Percentiles rank a stretch among this genome's conserved stretches.
Evolutionary conservation across 2,329 filamentous ascomycete genomes (phyloP).

Genomic region (Ambrosiella cleistominuta): DNA sequence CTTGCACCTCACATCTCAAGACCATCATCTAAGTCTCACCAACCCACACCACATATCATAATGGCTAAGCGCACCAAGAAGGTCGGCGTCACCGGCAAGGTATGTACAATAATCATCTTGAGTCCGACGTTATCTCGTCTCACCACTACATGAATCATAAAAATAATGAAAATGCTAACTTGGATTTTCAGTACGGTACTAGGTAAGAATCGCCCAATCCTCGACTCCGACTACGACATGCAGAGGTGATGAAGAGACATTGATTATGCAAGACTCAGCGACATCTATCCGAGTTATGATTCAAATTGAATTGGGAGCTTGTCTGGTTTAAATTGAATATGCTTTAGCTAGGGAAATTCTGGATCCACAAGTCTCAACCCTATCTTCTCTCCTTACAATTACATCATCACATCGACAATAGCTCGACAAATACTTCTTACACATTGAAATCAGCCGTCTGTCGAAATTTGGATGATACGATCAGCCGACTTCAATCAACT

Average conservation of each 20-base stretch:
- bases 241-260: background rate
- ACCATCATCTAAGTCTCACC: conserved; percentile 13
- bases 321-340: too few relatives aligned
- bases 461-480: background rate
- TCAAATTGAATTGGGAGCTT: background rate
- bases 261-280: background rate
- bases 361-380: too few relatives aligned
- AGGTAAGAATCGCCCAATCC: conserved; percentile 41
- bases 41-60: conserved; percentile 32
- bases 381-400: too few relatives aligned
- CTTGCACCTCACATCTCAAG: conserved; percentile 14
- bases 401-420: too few relatives aligned
- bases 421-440: too few relatives aligned
- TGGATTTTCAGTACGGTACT: conserved; percentile 64
- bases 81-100: conserved; percentile 73
- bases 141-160: background rate
- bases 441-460: too few relatives aligned
- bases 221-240: background rate
- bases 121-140: background rate
- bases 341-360: too few relatives aligned
- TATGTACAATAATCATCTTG: conserved; percentile 19
- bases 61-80: conserved; percentile 95
- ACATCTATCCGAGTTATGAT: background rate
- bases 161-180: conserved; percentile 1
- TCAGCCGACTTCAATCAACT: background rate